Evolutionary conservation across 495 filamentous ascomycete genomes (phyloP).

Genomic region (Cladorrhinum samala): DNA sequence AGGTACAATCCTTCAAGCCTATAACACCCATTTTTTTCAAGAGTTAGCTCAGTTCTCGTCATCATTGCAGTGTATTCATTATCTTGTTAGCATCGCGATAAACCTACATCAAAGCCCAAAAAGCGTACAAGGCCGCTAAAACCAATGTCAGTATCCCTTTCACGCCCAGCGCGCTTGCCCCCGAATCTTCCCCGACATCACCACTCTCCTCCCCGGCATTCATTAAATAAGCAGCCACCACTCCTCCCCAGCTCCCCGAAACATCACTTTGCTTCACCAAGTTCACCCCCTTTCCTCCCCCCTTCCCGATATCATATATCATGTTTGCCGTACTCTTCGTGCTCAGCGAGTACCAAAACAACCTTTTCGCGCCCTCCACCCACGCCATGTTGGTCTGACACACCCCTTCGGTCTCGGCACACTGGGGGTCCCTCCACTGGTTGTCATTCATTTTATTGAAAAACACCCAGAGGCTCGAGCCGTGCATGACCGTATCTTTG

Average conservation of each 20-base stretch:
- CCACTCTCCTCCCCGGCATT: constrained; percentile 2
- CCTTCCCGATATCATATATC: constrained; percentile 31
- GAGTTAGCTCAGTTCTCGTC: not conserved
- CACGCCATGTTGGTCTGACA: constrained; percentile 42
- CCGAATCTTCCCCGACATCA: not conserved
- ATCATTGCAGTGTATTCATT: not conserved
- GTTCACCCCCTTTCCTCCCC: constrained; percentile 5
- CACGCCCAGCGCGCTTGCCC: not conserved
- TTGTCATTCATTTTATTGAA: constrained; percentile 36
- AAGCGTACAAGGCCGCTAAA: not conserved
- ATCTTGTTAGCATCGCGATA: not conserved
- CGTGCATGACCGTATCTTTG: constrained; percentile 41
- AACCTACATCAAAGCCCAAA: not conserved
- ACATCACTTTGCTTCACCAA: constrained; percentile 35
- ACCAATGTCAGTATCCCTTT: constrained; percentile 1
- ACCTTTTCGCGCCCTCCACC: constrained; percentile 22
- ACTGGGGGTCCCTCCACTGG: constrained; percentile 16
- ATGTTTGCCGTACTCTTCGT: constrained; percentile 41
- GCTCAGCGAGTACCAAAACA: constrained; percentile 40
- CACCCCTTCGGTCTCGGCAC: constrained; percentile 16
- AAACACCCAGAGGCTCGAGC: constrained; percentile 47
- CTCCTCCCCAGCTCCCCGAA: constrained; percentile 43
- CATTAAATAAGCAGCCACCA: constrained; percentile 25
- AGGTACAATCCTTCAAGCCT: not conserved
- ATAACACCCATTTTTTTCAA: not conserved